These are phyloP conservation scores for Botrytis byssoidea DNA, from an alignment of 2,329 filamentous ascomycete genomes.

Conservation along the genomic window DNA sequence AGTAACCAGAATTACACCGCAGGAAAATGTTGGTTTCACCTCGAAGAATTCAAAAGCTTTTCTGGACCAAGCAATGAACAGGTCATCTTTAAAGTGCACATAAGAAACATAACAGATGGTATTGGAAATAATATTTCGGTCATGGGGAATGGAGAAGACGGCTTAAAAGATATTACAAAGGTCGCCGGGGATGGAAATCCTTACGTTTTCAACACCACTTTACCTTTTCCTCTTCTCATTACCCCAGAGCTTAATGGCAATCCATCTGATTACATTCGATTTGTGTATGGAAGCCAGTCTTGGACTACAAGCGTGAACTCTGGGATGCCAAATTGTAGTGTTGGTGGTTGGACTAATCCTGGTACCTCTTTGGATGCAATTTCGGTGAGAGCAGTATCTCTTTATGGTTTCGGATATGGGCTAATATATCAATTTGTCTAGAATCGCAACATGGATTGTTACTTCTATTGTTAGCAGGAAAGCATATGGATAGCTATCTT, in stretches of 20 bases:
- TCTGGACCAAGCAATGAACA: not conserved
- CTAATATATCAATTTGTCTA: not conserved
- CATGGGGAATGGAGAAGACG: not conserved
- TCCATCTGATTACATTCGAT: not conserved
- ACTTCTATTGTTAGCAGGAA: not conserved
- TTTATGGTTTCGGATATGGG: not conserved
- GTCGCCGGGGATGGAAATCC: not conserved
- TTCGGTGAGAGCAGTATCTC: not conserved
- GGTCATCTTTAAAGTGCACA: not conserved
- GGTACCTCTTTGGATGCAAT: not conserved
- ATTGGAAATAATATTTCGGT: not conserved
- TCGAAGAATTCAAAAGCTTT: not conserved
- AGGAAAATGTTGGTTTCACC: not conserved
- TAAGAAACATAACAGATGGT: not conserved
- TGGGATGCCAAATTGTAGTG: not conserved
- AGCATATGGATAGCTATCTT: not conserved
- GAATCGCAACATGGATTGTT: not conserved
- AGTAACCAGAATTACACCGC: not conserved
- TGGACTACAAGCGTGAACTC: not conserved
- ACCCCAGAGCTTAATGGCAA: not conserved
- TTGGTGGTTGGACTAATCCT: not conserved
- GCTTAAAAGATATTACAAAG: not conserved
- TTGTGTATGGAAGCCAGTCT: not conserved
- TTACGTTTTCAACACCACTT: not conserved
- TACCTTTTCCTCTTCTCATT: not conserved